These are phyloP conservation scores for Diaporthe ampelina DNA, from an alignment of 2,329 filamentous ascomycete species.

Conservation along the genomic window DNA sequence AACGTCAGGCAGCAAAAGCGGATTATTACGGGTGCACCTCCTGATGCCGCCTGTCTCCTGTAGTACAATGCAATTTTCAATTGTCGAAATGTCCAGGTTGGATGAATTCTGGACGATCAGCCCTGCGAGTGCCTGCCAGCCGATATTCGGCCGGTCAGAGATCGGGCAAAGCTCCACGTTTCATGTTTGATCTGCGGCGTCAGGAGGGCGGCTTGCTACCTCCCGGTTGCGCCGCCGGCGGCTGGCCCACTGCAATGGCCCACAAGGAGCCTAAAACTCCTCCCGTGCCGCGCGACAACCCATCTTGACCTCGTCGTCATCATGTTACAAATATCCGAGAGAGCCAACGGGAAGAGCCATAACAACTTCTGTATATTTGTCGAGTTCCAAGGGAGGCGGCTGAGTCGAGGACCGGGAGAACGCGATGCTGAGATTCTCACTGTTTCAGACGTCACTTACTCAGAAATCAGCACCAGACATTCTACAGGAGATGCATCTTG, in stretches of 20 bases:
- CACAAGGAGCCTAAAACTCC: not conserved
- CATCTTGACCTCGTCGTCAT: conserved; percentile 17
- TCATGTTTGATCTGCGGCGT: conserved; percentile 40
- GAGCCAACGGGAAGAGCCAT: not conserved
- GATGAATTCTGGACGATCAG: conserved; percentile 17
- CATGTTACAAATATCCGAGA: not conserved
- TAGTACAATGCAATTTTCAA: not conserved
- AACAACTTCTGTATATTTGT: too few relatives aligned
- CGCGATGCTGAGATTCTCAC: not conserved
- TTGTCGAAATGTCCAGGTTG: not conserved
- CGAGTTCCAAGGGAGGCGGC: too few relatives aligned
- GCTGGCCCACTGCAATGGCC: conserved; percentile 1
- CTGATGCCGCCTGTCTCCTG: not conserved
- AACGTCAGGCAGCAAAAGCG: not conserved
- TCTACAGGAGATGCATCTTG: not conserved
- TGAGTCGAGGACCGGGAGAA: not conserved
- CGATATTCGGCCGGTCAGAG: conserved; percentile 16
- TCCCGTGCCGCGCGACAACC: not conserved
- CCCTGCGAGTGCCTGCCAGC: conserved; percentile 14
- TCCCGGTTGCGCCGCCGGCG: conserved; percentile 24
- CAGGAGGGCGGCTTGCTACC: conserved; percentile 34
- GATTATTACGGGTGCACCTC: not conserved
- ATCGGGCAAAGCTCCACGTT: conserved; percentile 28
- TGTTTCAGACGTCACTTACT: conserved; percentile 16
- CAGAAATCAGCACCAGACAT: not conserved